Base-by-base conservation (phyloP, 768 basidiomycete species). In the Amanita rubescens region DNA sequence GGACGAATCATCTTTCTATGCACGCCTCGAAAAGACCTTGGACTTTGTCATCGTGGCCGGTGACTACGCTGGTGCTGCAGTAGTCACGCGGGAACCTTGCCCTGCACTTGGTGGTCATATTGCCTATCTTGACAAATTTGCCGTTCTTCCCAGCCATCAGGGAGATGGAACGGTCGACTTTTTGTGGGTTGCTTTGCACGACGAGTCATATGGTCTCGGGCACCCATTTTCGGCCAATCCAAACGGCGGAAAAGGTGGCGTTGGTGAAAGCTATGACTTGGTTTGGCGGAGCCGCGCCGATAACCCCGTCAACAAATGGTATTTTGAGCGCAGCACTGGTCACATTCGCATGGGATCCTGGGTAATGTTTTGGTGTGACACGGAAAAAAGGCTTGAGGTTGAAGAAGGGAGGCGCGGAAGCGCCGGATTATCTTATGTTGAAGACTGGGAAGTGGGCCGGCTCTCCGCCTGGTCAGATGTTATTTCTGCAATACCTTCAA, bases 121-220 rank as follows among this genome's bases (percentile, higher is more conserved):
- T 56, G 85, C 90, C 14, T 99, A 99, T 70, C 82, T 99, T 45
- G 96, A 99, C 77, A 99, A 99, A 71, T 99, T 99, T 66, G 95
- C 94, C 14, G 94, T 99, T 37, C 76, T 94, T 35, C 96, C 96
- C 2, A 84, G 77, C 55, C 84, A 97, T 64, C 96, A 99, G 69
- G 96, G 96, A 19, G 95, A 98, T 62, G 96, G 96, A 15, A 98
- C 96, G 0, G 96, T 98, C 54, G 96, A 99, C 71, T 99, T 99
- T 73, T 74, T 99, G 34, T 99, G 96, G 96, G 95, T 97, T 39
- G 94, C 94, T 14, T 72, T 99, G 47, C 93, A 98, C 60, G 96
- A 99, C 68, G 96, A 99, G 70, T 92, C 96, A 8, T 99, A 95
- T 62, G 96, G 96, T 19, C 81, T 97, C 15, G 96, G 96, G 0